These are phyloP conservation scores for Fusarium solani-melongenae DNA, from an alignment of 2,329 filamentous ascomycete species.

Conservation along the genomic window DNA sequence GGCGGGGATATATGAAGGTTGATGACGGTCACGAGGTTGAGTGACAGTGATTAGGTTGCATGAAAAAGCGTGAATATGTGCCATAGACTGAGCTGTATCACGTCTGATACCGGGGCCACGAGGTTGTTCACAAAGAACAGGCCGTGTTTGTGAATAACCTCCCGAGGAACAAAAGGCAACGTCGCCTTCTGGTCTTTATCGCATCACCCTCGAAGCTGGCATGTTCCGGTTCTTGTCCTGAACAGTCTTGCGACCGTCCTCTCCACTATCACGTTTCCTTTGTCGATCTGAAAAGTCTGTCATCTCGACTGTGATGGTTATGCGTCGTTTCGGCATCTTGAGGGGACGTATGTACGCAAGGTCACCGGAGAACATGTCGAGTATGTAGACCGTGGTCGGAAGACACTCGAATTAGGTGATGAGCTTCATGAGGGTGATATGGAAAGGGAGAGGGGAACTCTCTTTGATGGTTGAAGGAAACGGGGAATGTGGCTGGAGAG, in stretches of 20 bases:
- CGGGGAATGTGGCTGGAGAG: background rate
- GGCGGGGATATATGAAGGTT: background rate
- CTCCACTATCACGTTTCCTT: background rate
- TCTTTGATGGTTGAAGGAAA: background rate
- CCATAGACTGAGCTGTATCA: background rate
- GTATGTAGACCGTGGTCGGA: background rate
- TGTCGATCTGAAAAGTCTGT: constrained; percentile 4
- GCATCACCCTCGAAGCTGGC: background rate
- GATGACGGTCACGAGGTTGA: background rate
- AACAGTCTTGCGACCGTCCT: background rate
- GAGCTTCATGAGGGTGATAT: background rate
- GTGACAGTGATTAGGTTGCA: background rate
- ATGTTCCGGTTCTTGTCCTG: background rate
- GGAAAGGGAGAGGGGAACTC: background rate
- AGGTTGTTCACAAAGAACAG: background rate
- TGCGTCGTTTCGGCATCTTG: background rate
- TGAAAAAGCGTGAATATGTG: background rate
- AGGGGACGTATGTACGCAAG: constrained; percentile 38
- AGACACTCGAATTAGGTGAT: background rate
- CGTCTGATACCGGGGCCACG: background rate
- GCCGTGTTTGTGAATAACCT: background rate
- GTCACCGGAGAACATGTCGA: constrained; percentile 45
- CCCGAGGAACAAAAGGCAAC: background rate
- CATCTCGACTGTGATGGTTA: constrained; percentile 28
- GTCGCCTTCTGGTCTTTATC: background rate